phyloP scores from a whole-genome alignment of 2,329 filamentous ascomycete genomes.

The Zopfia rhizophila region DNA sequence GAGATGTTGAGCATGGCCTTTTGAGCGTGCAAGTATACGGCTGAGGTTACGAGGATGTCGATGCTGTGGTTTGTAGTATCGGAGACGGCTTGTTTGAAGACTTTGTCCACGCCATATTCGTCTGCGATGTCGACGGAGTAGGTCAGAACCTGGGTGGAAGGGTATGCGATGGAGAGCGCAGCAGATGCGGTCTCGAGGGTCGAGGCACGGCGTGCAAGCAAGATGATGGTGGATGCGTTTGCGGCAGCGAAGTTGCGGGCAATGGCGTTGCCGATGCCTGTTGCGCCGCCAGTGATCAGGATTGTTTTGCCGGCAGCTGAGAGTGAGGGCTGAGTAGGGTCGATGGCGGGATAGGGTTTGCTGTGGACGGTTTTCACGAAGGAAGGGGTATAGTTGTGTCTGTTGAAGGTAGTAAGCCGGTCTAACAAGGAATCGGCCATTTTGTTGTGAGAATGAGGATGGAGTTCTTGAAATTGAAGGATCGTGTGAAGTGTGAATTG shows the following conservation, averaged over 20 bases:
- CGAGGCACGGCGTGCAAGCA: constrained; percentile 38
- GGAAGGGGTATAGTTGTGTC: constrained; percentile 40
- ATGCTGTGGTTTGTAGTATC: constrained; percentile 13
- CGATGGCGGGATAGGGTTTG: constrained; percentile 32
- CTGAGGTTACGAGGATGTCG: constrained; percentile 19
- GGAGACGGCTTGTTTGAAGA: neutral
- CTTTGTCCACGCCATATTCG: constrained; percentile 11
- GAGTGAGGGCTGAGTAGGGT: constrained; percentile 44
- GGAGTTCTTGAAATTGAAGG: too few species aligned
- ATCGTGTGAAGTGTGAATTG: too few species aligned
- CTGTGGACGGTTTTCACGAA: constrained; percentile 27
- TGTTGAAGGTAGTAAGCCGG: too few species aligned
- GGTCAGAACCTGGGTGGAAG: constrained; percentile 4
- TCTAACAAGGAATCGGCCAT: too few species aligned
- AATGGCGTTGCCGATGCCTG: constrained; percentile 20
- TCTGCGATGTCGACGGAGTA: constrained; percentile 10
- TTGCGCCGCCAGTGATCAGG: constrained; percentile 49
- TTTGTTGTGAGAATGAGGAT: too few species aligned
- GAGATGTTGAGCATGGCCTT: too few species aligned
- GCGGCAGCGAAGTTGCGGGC: constrained; percentile 21
- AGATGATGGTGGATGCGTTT: constrained; percentile 20
- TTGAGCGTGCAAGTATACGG: too few species aligned
- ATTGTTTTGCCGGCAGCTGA: constrained; percentile 35
- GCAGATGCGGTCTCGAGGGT: constrained; percentile 9
- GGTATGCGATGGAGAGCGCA: neutral